phyloP scores from a whole-genome alignment of 495 filamentous ascomycete species.

The Penicillium ochrochloron region DNA sequence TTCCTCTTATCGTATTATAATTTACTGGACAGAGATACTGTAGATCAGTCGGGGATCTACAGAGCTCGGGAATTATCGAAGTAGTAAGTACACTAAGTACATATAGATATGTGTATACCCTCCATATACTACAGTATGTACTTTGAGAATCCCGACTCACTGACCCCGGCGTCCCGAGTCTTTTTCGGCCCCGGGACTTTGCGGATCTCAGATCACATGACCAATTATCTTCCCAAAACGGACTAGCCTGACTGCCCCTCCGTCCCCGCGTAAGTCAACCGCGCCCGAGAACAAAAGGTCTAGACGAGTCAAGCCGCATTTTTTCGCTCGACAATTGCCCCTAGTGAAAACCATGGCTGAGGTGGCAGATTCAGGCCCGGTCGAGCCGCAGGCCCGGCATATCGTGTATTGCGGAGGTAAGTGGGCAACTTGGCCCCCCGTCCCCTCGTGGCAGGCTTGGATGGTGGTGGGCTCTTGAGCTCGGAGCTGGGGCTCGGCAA shows the following conservation, averaged over 20 bases:
- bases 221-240: neutral
- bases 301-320: conserved; percentile 5
- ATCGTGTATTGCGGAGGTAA: conserved; percentile 83
- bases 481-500: conserved; percentile 2
- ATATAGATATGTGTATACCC: neutral
- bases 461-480: conserved; percentile 3
- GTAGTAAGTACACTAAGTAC: neutral
- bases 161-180: conserved; percentile 1
- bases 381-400: conserved; percentile 65
- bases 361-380: conserved; percentile 37
- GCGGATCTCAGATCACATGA: conserved; percentile 7
- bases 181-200: conserved; percentile 13
- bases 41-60: neutral
- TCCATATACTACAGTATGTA: too few species aligned
- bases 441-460: conserved; percentile 8
- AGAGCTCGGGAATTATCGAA: neutral
- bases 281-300: neutral
- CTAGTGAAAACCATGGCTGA: conserved; percentile 44
- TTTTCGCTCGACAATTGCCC: neutral
- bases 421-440: conserved; percentile 18
- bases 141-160: neutral
- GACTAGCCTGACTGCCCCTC: conserved; percentile 10
- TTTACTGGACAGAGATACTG: neutral
- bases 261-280: conserved; percentile 1
- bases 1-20: neutral